A percentile compares a stretch with the other conserved stretches of the same genome.
These are phyloP conservation scores for Bretziella fagacearum DNA, from an alignment of 2,329 filamentous ascomycete genomes.

Conservation along the genomic window DNA sequence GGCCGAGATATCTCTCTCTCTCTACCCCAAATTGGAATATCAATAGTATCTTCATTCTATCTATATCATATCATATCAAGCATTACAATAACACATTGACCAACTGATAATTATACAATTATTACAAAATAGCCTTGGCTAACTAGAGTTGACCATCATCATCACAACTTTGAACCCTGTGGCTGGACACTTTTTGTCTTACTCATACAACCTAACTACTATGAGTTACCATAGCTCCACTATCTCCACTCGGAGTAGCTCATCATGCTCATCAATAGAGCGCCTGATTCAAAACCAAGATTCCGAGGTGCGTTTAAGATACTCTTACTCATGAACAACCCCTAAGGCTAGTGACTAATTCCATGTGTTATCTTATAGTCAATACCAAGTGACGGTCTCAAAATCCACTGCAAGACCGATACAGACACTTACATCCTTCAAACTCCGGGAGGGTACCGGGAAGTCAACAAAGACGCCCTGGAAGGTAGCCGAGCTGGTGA, in stretches of 20 bases:
- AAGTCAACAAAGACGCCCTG: constrained; percentile 6
- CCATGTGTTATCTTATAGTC: no score
- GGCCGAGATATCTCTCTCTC: no score
- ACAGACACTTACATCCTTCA: constrained; percentile 12
- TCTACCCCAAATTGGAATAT: not conserved
- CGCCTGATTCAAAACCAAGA: not conserved
- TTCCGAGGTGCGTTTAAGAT: not conserved
- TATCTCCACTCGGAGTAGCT: not conserved
- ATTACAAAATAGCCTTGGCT: no score
- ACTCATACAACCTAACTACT: not conserved
- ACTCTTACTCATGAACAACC: not conserved
- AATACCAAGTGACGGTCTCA: not conserved
- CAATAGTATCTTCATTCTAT: no score
- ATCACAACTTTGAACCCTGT: no score
- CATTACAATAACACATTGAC: no score
- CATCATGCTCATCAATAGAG: not conserved
- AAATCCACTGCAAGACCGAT: constrained; percentile 11
- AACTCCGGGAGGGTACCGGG: constrained; percentile 8
- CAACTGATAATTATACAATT: no score
- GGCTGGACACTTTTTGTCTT: no score
- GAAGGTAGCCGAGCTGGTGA: constrained; percentile 5
- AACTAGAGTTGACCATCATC: no score
- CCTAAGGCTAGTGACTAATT: no score
- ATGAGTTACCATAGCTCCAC: not conserved
- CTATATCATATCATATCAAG: no score